These are phyloP conservation scores for Leishmania turanica DNA, from an alignment of 208 protist species.

Conservation along the genomic window DNA sequence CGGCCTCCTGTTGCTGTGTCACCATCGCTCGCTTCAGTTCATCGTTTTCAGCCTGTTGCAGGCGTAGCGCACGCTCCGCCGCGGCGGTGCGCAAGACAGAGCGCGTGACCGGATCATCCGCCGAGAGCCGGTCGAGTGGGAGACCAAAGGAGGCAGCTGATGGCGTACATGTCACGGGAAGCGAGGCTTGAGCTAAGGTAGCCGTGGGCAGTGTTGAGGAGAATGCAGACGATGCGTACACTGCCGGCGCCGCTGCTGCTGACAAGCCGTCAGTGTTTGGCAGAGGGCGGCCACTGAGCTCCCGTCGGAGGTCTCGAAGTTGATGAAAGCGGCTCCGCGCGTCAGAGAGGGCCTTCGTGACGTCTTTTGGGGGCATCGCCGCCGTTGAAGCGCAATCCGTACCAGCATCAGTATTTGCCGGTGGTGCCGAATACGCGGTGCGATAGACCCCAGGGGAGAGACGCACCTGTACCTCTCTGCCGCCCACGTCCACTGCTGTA, in stretches of 20 bases:
- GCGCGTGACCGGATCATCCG: conserved; percentile 16
- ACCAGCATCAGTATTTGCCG: neutral
- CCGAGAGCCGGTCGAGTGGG: conserved; percentile 19
- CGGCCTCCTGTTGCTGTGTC: conserved; percentile 31
- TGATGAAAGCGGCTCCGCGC: conserved; percentile 28
- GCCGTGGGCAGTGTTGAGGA: neutral
- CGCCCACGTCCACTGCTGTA: neutral
- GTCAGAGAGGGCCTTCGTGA: neutral
- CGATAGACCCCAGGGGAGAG: conserved; percentile 8
- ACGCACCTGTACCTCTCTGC: neutral
- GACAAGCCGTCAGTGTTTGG: neutral
- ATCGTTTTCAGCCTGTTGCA: conserved; percentile 61
- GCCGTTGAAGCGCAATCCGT: neutral
- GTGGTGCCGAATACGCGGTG: neutral
- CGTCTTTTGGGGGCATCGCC: neutral
- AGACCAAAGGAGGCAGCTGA: conserved; percentile 11
- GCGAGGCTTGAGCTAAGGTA: neutral
- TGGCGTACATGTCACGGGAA: neutral
- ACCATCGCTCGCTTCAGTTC: conserved; percentile 41
- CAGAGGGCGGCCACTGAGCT: conserved; percentile 17
- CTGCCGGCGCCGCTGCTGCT: neutral
- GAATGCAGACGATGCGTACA: neutral
- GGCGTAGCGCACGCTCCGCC: conserved; percentile 48
- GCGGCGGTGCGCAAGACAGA: conserved; percentile 33
- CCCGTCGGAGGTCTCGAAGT: conserved; percentile 21